These are phyloP conservation scores for Passalora sequoiae DNA, from an alignment of 2,329 filamentous ascomycete genomes.

Conservation along the genomic window DNA sequence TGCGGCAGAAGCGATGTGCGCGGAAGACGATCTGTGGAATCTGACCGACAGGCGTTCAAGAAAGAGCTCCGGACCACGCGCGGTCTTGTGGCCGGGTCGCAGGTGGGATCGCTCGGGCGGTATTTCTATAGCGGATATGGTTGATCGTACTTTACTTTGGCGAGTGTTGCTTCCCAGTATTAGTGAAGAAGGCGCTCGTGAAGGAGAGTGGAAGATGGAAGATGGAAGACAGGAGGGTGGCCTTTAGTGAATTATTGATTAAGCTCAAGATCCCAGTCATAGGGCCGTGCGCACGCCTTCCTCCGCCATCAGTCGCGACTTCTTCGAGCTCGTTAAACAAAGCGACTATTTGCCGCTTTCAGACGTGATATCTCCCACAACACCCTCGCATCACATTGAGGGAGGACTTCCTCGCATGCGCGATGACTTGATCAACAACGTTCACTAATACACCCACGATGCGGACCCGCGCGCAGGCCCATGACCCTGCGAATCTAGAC, in stretches of 20 bases:
- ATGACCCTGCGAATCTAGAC: constrained; percentile 58
- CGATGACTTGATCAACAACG: constrained; percentile 16
- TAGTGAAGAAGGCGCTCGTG: too few species aligned
- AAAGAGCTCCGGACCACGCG: constrained; percentile 27
- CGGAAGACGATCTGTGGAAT: constrained; percentile 3
- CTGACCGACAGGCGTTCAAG: constrained; percentile 26
- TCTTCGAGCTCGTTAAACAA: constrained; percentile 1
- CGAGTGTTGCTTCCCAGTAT: too few species aligned
- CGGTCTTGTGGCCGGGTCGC: neutral
- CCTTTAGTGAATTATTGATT: neutral
- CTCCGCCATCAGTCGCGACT: constrained; percentile 4
- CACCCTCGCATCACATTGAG: too few species aligned
- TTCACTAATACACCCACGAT: constrained; percentile 39
- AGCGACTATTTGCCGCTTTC: neutral
- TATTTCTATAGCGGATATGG: too few species aligned
- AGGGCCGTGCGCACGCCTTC: neutral
- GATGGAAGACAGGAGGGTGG: neutral
- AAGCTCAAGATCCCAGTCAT: too few species aligned
- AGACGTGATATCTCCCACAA: too few species aligned
- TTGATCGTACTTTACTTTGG: too few species aligned
- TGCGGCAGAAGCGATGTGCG: constrained; percentile 1
- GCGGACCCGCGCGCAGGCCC: constrained; percentile 37
- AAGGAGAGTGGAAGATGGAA: too few species aligned
- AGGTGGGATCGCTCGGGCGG: constrained; percentile 1
- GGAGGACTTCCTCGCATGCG: too few species aligned